Evolutionary conservation across 345 rosid species (phyloP), one percentile per base, ranked within the genome.

Genomic region (Excoecaria cochinchinensis): DNA sequence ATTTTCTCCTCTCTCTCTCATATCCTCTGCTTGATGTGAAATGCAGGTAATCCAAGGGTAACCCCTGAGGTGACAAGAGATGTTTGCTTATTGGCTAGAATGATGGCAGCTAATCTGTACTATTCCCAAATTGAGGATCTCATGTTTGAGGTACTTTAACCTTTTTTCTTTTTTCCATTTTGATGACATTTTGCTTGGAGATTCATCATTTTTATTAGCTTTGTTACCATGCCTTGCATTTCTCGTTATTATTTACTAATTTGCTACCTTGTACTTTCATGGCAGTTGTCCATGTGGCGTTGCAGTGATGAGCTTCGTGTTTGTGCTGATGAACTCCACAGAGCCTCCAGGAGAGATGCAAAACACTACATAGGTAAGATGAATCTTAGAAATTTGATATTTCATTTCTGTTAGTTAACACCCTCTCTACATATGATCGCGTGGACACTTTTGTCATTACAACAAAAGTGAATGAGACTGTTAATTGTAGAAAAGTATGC

Each of bases 61-160:
- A 95, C 99, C 67, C 98, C 99, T 79, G 99, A 95, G 79, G 99
- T 95, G 76, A 95, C 99, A 38, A 91, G 99, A 83, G 99, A 95
- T 83, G 99, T 95, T 75, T 95, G 99, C 91, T 83, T 91, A 76
- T 73, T 95, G 85, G 98, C 99, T 79, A 88, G 98, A 83, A 90
- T 95, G 99, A 95, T 95, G 99, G 99, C 99, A 71, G 92, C 97
- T 48, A 95, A 95, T 82, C 76, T 95, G 82, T 93, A 95, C 75
- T 95, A 84, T 70, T 91, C 96, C 58, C 93, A 93, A 79, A 95
- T 95, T 31, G 99, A 95, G 86, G 93, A 89, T 82, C 88, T 95
- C 19, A 95, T 95, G 99, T 95, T 95, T 81, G 99, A 95, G 99
- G 99, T 93, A 76, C 48, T 51, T 0, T 13, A 31, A 31, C 31